These are phyloP conservation scores for Vigna hirtella DNA, from an alignment of 306 rosid genomes.

Conservation along the genomic window DNA sequence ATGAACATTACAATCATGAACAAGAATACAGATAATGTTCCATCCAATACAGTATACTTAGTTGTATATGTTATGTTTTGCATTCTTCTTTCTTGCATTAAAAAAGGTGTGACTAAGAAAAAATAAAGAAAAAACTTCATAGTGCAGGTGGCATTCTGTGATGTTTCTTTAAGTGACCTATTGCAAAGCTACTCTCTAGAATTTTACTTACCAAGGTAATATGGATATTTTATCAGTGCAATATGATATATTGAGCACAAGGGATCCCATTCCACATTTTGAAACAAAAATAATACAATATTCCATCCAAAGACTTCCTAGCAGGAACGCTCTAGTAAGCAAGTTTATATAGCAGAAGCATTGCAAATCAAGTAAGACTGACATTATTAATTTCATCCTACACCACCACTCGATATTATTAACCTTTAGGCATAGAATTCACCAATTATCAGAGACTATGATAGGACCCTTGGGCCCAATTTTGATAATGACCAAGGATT, in stretches of 20 bases:
- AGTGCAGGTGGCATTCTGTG: background rate
- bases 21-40: constrained; percentile 21
- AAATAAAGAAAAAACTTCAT: background rate
- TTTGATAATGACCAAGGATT: no score
- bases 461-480: no score
- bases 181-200: constrained; percentile 17
- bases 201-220: constrained; percentile 11
- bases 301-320: background rate
- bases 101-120: background rate
- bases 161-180: background rate
- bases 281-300: constrained; percentile 15
- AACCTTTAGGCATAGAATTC: background rate
- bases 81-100: background rate
- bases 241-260: background rate
- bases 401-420: background rate
- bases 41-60: constrained; percentile 25
- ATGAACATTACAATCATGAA: constrained; percentile 35
- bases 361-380: background rate
- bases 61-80: background rate
- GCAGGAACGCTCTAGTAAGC: background rate
- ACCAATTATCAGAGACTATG: constrained; percentile 1
- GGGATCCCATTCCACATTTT: background rate
- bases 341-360: background rate
- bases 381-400: background rate
- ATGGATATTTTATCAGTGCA: constrained; percentile 2